phyloP scores from a whole-genome alignment of 345 rosid species.

The Sonneratia alba region DNA sequence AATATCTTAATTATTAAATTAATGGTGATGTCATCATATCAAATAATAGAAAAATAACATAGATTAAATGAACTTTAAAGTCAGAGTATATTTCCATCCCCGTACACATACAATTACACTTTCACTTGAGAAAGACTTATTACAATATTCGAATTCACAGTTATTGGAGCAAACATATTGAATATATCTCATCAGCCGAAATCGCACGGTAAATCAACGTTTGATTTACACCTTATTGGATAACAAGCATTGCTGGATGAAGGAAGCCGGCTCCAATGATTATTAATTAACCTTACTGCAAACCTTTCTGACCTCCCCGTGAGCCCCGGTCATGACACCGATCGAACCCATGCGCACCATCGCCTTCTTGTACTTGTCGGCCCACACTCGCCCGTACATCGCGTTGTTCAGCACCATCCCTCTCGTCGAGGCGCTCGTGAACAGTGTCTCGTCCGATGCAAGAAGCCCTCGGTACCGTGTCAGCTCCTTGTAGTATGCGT shows the following conservation, averaged over 20 bases:
- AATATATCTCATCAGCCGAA: no score
- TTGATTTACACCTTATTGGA: no score
- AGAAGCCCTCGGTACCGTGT: constrained; percentile 21
- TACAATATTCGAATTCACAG: neutral
- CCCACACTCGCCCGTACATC: constrained; percentile 16
- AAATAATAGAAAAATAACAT: no score
- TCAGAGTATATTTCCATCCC: no score
- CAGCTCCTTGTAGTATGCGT: constrained; percentile 28
- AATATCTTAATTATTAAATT: no score
- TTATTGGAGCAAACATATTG: no score
- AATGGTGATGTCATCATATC: no score
- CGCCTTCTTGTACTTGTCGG: constrained; percentile 22
- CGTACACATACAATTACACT: no score
- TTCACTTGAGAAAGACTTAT: neutral
- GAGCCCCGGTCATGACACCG: constrained; percentile 22
- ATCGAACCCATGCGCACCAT: constrained; percentile 33
- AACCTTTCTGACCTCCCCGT: constrained; percentile 30
- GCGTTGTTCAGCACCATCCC: constrained; percentile 21
- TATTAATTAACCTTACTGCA: constrained; percentile 20
- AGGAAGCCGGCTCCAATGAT: neutral
- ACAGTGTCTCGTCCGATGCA: constrained; percentile 30
- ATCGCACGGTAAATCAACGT: no score
- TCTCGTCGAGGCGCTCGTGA: constrained; percentile 17
- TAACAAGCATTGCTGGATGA: no score
- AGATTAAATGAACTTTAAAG: no score